Evolutionary conservation across 129 eudicot species (phyloP).

Genomic region (Tagetes erecta): DNA sequence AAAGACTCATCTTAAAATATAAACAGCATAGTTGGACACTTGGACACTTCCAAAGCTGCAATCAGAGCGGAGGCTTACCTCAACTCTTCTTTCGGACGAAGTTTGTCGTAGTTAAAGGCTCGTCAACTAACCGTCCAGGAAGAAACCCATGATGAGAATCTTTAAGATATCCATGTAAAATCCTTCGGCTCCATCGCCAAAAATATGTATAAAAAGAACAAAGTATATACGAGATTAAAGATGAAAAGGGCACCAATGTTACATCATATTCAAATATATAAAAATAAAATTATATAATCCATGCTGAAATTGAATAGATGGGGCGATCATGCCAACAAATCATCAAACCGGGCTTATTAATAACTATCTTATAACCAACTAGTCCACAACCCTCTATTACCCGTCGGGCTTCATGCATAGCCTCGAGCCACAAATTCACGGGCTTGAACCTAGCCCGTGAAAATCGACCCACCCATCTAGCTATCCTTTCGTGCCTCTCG

Average conservation of each 20-base stretch:
- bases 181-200: no score
- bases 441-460: conserved; percentile 49
- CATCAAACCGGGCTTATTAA: conserved; percentile 44
- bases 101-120: no score
- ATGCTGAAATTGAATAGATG: conserved; percentile 55
- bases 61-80: no score
- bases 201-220: no score
- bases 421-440: conserved; percentile 41
- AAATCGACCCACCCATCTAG: conserved; percentile 42
- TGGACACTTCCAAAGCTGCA: no score
- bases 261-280: neutral
- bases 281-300: conserved; percentile 34
- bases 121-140: no score
- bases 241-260: neutral
- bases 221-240: neutral
- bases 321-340: conserved; percentile 75
- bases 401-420: conserved; percentile 45
- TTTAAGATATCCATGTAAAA: no score
- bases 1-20: no score
- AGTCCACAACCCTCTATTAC: conserved; percentile 41
- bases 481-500: conserved; percentile 57
- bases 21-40: no score
- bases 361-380: conserved; percentile 42
- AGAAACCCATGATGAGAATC: no score
- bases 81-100: no score